Conservation (phyloP, 176 grass and related monocot genomes). For the Oryza coarctata region DNA sequence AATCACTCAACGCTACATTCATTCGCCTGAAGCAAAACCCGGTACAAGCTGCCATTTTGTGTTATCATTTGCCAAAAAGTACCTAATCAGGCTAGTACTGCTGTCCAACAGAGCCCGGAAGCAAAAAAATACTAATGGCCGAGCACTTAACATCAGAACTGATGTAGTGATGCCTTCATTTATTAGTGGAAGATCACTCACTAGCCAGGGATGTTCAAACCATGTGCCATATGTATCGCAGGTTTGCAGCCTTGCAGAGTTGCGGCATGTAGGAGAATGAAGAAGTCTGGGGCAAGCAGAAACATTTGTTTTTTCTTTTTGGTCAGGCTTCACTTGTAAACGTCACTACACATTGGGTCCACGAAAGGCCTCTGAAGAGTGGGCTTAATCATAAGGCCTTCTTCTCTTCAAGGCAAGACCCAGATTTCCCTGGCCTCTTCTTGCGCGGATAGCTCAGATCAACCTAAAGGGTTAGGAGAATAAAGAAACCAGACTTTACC, state of each 20-base stretch:
- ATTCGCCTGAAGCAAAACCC: neutral
- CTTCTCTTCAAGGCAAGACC: neutral
- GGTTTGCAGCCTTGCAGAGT: neutral
- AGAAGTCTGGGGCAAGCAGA: too few species aligned
- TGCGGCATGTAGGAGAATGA: too few species aligned
- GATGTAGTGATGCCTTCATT: neutral
- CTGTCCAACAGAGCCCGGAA: slow-evolving; percentile 1
- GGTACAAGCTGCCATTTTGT: neutral
- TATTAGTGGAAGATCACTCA: neutral
- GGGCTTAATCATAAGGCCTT: neutral
- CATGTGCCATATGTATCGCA: neutral
- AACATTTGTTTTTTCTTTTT: neutral
- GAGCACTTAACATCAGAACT: neutral
- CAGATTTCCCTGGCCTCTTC: neutral
- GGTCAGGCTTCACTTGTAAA: neutral
- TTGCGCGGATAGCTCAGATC: too few species aligned
- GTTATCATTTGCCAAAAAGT: neutral
- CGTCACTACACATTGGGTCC: neutral
- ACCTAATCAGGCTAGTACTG: neutral
- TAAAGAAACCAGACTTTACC: too few species aligned
- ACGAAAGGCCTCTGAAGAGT: neutral
- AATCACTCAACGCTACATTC: neutral
- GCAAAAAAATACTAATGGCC: neutral
- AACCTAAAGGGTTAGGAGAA: too few species aligned
- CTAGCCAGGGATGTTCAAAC: neutral